These are phyloP conservation scores for Amauroascus verrucosus DNA, from an alignment of 2,329 filamentous ascomycete species.

Conservation along the genomic window DNA sequence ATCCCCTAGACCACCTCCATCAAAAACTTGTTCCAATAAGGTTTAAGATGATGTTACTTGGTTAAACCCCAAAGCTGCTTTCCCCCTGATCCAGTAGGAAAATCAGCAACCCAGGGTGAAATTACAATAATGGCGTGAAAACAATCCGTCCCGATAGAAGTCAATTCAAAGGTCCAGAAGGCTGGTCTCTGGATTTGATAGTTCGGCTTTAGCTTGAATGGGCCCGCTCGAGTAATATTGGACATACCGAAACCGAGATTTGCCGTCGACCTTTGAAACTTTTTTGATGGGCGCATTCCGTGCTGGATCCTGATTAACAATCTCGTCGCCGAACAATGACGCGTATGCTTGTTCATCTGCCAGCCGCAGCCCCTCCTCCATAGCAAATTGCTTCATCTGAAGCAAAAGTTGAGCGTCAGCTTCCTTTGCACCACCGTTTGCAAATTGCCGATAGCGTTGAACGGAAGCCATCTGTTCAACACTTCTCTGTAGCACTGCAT, in stretches of 20 bases:
- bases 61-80: neutral
- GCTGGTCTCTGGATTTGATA: neutral
- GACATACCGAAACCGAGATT: slow-evolving; percentile 4
- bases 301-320: neutral
- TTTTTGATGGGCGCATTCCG: neutral
- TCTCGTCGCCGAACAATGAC: slow-evolving; percentile 16
- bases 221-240: slow-evolving; percentile 10
- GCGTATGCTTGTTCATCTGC: slow-evolving; percentile 17
- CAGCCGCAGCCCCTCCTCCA: slow-evolving; percentile 14
- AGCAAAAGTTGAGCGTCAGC: slow-evolving; percentile 21
- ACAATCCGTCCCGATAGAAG: neutral
- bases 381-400: slow-evolving; percentile 12
- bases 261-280: slow-evolving; percentile 1
- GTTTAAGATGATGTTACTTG: too few species aligned
- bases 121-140: slow-evolving; percentile 4
- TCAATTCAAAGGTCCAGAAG: slow-evolving; percentile 12
- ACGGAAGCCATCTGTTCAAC: slow-evolving; percentile 14
- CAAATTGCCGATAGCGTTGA: slow-evolving; percentile 23
- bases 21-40: too few species aligned
- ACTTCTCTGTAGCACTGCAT: neutral
- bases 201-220: neutral
- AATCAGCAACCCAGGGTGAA: neutral
- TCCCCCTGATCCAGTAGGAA: neutral
- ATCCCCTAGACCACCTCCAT: too few species aligned
- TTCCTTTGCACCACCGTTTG: slow-evolving; percentile 25